Base-by-base conservation (phyloP, 805 yeast genomes). In the Clavispora santaluciae region DNA sequence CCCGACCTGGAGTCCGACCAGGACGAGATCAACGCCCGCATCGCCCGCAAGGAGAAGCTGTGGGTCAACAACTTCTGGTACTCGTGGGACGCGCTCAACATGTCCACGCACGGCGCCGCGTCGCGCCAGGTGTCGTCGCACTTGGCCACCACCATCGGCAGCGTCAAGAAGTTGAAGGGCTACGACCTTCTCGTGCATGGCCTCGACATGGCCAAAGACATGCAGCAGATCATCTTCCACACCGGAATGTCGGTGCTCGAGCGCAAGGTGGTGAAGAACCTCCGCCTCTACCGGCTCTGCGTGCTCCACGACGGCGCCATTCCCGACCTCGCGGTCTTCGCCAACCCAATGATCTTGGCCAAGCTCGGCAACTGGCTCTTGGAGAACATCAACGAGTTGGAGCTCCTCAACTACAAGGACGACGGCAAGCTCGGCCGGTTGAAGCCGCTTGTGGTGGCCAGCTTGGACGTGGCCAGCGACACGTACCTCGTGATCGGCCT, bases 191-290 rank as follows among this genome's bases (percentile, higher is more conserved):
- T 88, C 10, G 55, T 70, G 20, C 76, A 77, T 40, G 99, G 99
- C 2, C 64, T 90, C n/a, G 79, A 77, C 26, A 79, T 80, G 50
- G 97, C 98, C n/a, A 86, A 86, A 55, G 56, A 70, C 22, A 78
- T 87, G 45, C 99, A 93, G 59, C 81, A 81, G 50, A 79, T 86
- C 6, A 79, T 93, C 2, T 93, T 91, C 56, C 75, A 82, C 38
- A 86, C 96, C 0, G 96, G 97, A 2, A 84, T 84, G 60, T 87
- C 91, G n/a, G 73, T 91, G 11, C 71, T 93, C 46, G 97, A 93
- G 54, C 81, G 91, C 53, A 78, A 82, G 46, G 70, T 83, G 54
- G 76, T 91, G 39, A 88, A 85, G 53, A 85, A 87, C 55, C 71
- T 93, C 44, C 72, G 89, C 36, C 73, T 87, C 15, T 93, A 86